Evolutionary conservation across 2,329 filamentous ascomycete species (phyloP).

Genomic region (Ilyonectria mors-panacis): DNA sequence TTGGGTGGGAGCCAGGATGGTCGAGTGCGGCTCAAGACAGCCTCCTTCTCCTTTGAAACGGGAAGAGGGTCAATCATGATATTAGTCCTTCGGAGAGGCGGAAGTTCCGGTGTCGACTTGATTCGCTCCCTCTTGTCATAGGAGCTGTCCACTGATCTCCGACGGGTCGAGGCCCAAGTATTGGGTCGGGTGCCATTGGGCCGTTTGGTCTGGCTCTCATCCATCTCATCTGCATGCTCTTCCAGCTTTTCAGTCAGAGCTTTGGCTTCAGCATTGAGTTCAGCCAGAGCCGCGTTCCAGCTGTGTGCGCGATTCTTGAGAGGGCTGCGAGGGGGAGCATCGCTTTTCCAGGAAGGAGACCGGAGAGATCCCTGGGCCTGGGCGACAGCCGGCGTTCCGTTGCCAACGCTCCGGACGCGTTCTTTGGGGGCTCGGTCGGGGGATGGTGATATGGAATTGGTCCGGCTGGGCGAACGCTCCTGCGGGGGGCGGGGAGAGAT

Average conservation of each 20-base stretch:
- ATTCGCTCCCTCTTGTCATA: constrained; percentile 67
- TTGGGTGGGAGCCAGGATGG: constrained; percentile 91
- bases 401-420: constrained; percentile 70
- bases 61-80: constrained; percentile 89
- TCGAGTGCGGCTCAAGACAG: constrained; percentile 83
- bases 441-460: constrained; percentile 68
- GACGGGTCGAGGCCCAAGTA: constrained; percentile 56
- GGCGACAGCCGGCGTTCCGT: constrained; percentile 73
- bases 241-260: constrained; percentile 85
- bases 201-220: constrained; percentile 54
- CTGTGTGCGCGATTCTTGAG: constrained; percentile 75
- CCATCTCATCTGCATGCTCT: constrained; percentile 78
- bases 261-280: constrained; percentile 80
- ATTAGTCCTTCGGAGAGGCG: constrained; percentile 79
- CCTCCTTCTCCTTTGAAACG: constrained; percentile 89
- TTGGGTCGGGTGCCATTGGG: constrained; percentile 55
- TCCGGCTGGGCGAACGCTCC: constrained; percentile 69
- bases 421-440: constrained; percentile 67
- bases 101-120: constrained; percentile 77
- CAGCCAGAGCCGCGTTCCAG: constrained; percentile 79
- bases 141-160: constrained; percentile 50
- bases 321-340: constrained; percentile 59
- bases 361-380: constrained; percentile 72
- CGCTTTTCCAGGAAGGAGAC: constrained; percentile 69
- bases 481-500: constrained; percentile 79